These are phyloP conservation scores for Fusarium virguliforme DNA, from an alignment of 2,329 filamentous ascomycete genomes.

Conservation along the genomic window DNA sequence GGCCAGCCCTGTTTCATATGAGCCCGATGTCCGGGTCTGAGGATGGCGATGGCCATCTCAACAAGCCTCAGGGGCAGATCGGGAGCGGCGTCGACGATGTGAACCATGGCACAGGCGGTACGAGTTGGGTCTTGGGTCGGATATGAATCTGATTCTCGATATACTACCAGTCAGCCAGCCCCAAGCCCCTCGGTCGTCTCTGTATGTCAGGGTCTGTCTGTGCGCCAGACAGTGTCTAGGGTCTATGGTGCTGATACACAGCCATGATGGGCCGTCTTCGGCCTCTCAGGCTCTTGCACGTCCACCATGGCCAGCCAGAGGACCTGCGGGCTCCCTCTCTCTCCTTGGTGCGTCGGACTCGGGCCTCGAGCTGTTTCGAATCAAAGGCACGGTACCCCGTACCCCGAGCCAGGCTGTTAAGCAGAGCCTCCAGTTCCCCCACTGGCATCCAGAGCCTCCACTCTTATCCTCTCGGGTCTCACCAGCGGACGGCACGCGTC, in stretches of 20 bases:
- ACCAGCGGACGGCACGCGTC: slow-evolving; percentile 19
- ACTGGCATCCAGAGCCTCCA: slow-evolving; percentile 13
- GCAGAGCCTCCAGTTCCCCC: slow-evolving; percentile 10
- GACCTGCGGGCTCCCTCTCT: slow-evolving; percentile 8
- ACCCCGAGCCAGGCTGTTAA: slow-evolving; percentile 19
- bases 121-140: background rate
- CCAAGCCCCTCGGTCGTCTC: background rate
- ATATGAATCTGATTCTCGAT: slow-evolving; percentile 4
- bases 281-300: slow-evolving; percentile 5
- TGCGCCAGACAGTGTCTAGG: slow-evolving; percentile 36
- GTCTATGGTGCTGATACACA: slow-evolving; percentile 28
- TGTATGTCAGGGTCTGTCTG: slow-evolving; percentile 22
- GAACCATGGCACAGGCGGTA: slow-evolving; percentile 8
- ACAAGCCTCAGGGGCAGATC: background rate
- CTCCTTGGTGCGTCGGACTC: slow-evolving; percentile 1
- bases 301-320: background rate
- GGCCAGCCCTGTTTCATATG: slow-evolving; percentile 10
- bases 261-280: slow-evolving; percentile 25
- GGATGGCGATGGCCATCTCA: background rate
- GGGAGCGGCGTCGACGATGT: slow-evolving; percentile 5
- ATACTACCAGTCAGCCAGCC: background rate
- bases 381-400: slow-evolving; percentile 13
- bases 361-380: background rate
- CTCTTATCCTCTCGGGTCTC: slow-evolving; percentile 12
- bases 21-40: background rate